Evolutionary conservation across 176 grass and related monocot genomes (phyloP).

Genomic region (Ensete ventricosum): DNA sequence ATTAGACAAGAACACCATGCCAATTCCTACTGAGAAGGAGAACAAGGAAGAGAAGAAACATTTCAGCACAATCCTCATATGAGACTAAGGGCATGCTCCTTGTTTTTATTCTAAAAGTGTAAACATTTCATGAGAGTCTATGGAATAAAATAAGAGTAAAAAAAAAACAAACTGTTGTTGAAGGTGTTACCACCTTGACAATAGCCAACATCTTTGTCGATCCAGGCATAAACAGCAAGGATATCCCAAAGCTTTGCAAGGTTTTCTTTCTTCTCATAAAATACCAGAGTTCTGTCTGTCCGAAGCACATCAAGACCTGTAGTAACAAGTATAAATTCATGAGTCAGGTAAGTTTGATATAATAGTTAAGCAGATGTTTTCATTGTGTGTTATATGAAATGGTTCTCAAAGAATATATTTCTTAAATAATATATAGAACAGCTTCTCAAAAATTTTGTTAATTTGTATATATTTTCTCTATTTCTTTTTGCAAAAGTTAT

Average conservation of each 20-base stretch:
- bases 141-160: neutral
- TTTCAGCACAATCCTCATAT: neutral
- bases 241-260: slow-evolving; percentile 98
- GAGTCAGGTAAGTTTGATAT: neutral
- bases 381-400: neutral
- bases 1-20: too few species aligned
- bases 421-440: too few species aligned
- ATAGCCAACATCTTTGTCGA: slow-evolving; percentile 98
- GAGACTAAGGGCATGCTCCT: neutral
- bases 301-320: slow-evolving; percentile 90
- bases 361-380: neutral
- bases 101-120: neutral
- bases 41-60: too few species aligned
- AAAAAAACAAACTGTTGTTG: neutral
- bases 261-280: slow-evolving; percentile 97
- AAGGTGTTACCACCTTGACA: slow-evolving; percentile 65
- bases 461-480: too few species aligned
- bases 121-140: slow-evolving; percentile 1
- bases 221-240: slow-evolving; percentile 93
- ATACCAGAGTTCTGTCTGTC: slow-evolving; percentile 87
- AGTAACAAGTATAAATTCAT: slow-evolving; percentile 7
- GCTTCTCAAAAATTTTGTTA: too few species aligned
- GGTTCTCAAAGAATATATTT: too few species aligned
- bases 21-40: neutral
- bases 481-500: neutral